Base-by-base conservation (phyloP, 306 rosid genomes). In the Vicia sativa region DNA sequence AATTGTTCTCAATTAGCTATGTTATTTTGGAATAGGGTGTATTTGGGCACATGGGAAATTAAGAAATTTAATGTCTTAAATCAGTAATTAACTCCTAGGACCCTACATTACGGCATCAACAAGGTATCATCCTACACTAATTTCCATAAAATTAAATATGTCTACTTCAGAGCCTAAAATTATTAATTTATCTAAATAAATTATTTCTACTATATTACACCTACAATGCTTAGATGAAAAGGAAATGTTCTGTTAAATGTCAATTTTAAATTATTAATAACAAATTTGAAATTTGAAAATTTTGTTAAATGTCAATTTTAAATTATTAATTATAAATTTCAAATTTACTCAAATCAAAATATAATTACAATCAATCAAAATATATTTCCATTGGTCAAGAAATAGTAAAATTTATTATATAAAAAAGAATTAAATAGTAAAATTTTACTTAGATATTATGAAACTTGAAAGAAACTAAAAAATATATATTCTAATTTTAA, bases 241-340 rank as follows among this genome's bases (percentile, higher is more conserved):
- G 13, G 31, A 26, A 55, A 64, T 29, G 41, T 11, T 55, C 8
- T 26, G 68, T 77, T n/a, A 14, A 59, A 9, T 71, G 57, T 77
- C 18, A 23, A 59, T 42, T 42, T 62, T 3, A 3, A 43, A 54
- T 42, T 62, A 19, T 19, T 46, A 34, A 34, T 34, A 6, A 34
- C 1, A 34, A 34, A 1, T 34, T 34, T 34, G 9, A 34, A 34
- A 34, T 34, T 34, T 34, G 9, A 6, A 34, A 31, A 34, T 11
- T 55, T 7, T 26, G 63, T 77, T 18, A 14, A 41, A 9, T 71
- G 57, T 71, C 18, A 23, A 59, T 42, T 42, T 62, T 3, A 3
- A 43, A 54, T 31, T 62, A n/a, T 19, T 46, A 7, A 7, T 6
- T 2, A 34, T 34, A 34, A 34, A 6, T 7, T 34, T 7, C 2